Conservation (phyloP, 805 yeast genomes). For the Jamesozyma piceae region DNA sequence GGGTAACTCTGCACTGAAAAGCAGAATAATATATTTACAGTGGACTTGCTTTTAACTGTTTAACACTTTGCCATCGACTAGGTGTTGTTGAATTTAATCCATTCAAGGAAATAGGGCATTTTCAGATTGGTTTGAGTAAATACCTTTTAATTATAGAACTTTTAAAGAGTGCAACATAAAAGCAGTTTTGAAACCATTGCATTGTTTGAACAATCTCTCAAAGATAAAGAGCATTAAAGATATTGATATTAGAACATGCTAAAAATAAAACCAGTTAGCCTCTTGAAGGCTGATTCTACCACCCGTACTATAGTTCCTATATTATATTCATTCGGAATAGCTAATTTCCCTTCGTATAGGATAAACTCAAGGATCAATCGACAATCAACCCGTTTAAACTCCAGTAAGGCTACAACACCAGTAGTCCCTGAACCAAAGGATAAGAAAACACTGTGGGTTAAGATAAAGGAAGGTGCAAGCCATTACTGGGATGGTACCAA, state of each 20-base stretch:
- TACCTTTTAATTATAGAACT: background rate
- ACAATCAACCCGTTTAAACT: constrained; percentile 3
- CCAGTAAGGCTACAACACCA: constrained; percentile 1
- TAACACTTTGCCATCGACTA: background rate
- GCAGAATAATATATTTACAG: too few relatives aligned
- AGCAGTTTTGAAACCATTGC: background rate
- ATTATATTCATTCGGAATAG: background rate
- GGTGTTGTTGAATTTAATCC: background rate
- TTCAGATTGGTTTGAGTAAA: background rate
- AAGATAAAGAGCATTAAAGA: background rate
- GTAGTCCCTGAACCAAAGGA: background rate
- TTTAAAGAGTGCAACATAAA: background rate
- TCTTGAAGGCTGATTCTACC: background rate
- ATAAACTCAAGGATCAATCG: background rate
- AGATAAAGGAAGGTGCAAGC: constrained; percentile 76
- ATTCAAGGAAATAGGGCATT: background rate
- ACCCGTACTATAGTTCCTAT: background rate
- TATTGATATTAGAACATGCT: background rate
- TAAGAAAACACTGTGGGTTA: constrained; percentile 52
- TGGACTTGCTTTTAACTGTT: background rate
- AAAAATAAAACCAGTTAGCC: background rate
- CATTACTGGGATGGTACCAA: constrained; percentile 97
- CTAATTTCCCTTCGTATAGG: background rate
- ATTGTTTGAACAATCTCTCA: background rate
- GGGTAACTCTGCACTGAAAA: background rate